phyloP scores from a whole-genome alignment of 2,329 filamentous ascomycete species.

The Colletotrichum lini region DNA sequence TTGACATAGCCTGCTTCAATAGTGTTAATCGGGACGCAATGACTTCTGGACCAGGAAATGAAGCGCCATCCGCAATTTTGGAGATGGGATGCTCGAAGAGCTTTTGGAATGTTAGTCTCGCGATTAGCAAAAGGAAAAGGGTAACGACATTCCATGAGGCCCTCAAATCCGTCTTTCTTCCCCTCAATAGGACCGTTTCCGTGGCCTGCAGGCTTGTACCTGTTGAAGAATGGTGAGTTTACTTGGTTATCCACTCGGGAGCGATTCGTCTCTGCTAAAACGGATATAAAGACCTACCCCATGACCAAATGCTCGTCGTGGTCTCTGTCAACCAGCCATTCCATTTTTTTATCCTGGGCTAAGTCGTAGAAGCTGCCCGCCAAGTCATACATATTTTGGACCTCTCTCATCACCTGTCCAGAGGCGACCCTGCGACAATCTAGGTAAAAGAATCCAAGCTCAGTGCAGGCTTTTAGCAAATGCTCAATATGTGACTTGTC shows the following conservation, averaged over 20 bases:
- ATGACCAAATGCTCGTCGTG: slow-evolving; percentile 28
- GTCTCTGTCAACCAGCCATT: slow-evolving; percentile 26
- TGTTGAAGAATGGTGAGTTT: background rate
- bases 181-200: slow-evolving; percentile 26
- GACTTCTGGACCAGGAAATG: slow-evolving; percentile 16
- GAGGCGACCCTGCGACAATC: slow-evolving; percentile 16
- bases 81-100: slow-evolving; percentile 29
- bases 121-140: background rate
- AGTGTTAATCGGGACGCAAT: slow-evolving; percentile 5
- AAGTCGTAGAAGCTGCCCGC: slow-evolving; percentile 22
- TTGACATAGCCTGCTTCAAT: slow-evolving; percentile 14
- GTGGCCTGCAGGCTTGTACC: slow-evolving; percentile 28
- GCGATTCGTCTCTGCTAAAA: no score
- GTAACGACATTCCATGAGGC: slow-evolving; percentile 12
- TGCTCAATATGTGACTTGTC: background rate
- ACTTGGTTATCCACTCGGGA: no score
- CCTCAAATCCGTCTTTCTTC: slow-evolving; percentile 27
- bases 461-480: slow-evolving; percentile 24
- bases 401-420: slow-evolving; percentile 13
- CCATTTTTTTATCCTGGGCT: slow-evolving; percentile 9
- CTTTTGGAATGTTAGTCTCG: background rate
- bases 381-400: slow-evolving; percentile 17
- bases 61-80: slow-evolving; percentile 4
- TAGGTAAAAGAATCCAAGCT: slow-evolving; percentile 26
- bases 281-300: slow-evolving; percentile 7